phyloP scores from a whole-genome alignment of 2,329 filamentous ascomycete genomes.

The Penicillium hesseltinei region DNA sequence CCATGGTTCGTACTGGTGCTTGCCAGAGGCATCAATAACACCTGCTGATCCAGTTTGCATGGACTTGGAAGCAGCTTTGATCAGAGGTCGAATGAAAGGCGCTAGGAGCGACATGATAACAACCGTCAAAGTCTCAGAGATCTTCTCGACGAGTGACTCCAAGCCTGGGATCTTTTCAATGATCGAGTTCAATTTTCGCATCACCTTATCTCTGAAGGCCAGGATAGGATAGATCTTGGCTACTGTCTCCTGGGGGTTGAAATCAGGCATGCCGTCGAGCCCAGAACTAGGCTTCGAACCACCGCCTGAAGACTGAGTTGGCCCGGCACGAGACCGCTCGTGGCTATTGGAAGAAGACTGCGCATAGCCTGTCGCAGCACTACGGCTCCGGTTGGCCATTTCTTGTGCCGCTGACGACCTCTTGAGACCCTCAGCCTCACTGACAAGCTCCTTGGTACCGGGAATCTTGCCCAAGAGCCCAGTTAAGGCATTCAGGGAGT shows the following conservation, averaged over 20 bases:
- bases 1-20: slow-evolving; percentile 78
- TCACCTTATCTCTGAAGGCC: slow-evolving; percentile 89
- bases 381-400: slow-evolving; percentile 52
- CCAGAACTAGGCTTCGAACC: slow-evolving; percentile 42
- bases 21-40: slow-evolving; percentile 64
- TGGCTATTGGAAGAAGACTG: slow-evolving; percentile 19
- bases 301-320: slow-evolving; percentile 45
- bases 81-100: slow-evolving; percentile 88
- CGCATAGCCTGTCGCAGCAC: slow-evolving; percentile 30
- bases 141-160: slow-evolving; percentile 85
- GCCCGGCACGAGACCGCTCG: slow-evolving; percentile 33
- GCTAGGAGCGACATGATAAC: slow-evolving; percentile 89
- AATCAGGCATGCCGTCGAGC: slow-evolving; percentile 72
- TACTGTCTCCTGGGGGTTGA: slow-evolving; percentile 75
- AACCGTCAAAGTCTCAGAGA: slow-evolving; percentile 86
- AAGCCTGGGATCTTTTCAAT: slow-evolving; percentile 91
- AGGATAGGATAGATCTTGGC: slow-evolving; percentile 92
- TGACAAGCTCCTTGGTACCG: slow-evolving; percentile 64
- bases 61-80: slow-evolving; percentile 77
- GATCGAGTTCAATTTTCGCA: slow-evolving; percentile 75
- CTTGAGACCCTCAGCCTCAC: slow-evolving; percentile 64
- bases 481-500: slow-evolving; percentile 61
- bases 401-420: slow-evolving; percentile 63
- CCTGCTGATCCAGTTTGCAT: slow-evolving; percentile 82
- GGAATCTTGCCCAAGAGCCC: slow-evolving; percentile 75